Conservation (phyloP, 768 basidiomycete species). For the Daedalea quercina region DNA sequence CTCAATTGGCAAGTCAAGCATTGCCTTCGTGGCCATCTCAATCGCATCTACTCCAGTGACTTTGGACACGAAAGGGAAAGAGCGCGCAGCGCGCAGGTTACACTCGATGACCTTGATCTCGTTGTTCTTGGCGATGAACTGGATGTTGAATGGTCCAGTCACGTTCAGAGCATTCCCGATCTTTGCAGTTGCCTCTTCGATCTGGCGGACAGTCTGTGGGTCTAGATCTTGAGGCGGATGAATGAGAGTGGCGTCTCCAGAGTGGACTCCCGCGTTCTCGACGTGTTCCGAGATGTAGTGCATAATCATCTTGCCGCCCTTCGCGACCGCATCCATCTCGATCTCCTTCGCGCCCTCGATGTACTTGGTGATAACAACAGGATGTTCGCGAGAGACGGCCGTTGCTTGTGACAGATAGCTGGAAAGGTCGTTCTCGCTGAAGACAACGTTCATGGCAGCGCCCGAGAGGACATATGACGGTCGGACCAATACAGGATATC, state of each 20-base stretch:
- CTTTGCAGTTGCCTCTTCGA: slow-evolving; percentile 95
- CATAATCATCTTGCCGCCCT: slow-evolving; percentile 98
- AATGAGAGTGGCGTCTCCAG: slow-evolving; percentile 96
- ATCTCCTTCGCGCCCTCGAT: slow-evolving; percentile 99
- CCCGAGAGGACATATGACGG: slow-evolving; percentile 99
- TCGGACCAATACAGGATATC: slow-evolving; percentile 92
- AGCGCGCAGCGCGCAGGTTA: slow-evolving; percentile 94
- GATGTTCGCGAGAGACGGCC: slow-evolving; percentile 92
- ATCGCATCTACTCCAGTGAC: slow-evolving; percentile 97
- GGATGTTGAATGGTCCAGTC: slow-evolving; percentile 98
- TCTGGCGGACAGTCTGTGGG: slow-evolving; percentile 91
- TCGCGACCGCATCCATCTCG: slow-evolving; percentile 98
- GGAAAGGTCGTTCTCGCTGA: slow-evolving; percentile 81
- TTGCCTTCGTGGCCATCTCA: slow-evolving; percentile 98
- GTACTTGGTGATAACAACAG: slow-evolving; percentile 98
- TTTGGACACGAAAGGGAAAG: slow-evolving; percentile 99
- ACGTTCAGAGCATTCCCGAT: slow-evolving; percentile 97
- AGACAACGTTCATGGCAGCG: slow-evolving; percentile 99
- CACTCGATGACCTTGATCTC: slow-evolving; percentile 99
- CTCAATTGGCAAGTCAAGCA: slow-evolving; percentile 86
- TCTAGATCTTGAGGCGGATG: slow-evolving; percentile 98
- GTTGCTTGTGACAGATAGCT: slow-evolving; percentile 94
- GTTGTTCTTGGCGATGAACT: slow-evolving; percentile 99
- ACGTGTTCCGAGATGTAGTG: slow-evolving; percentile 99
- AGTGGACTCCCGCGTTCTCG: slow-evolving; percentile 98